Conservation (phyloP, 2,329 filamentous ascomycete species). For the Phaeophleospora eucalypticola region DNA sequence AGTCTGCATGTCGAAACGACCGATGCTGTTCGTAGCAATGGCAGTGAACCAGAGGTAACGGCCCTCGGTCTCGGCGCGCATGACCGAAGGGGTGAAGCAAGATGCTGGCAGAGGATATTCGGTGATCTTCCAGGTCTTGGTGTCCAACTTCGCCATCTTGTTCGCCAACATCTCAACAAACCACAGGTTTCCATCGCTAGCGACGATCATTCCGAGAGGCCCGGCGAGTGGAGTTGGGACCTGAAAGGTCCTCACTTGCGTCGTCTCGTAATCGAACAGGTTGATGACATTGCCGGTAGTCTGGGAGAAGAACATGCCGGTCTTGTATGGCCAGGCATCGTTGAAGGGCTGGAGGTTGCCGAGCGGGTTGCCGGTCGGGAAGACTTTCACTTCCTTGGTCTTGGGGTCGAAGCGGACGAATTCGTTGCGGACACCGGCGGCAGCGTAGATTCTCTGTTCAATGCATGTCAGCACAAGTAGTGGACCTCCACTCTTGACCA, state of each 20-base stretch:
- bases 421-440: constrained; percentile 20
- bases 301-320: constrained; percentile 22
- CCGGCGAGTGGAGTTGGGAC: constrained; percentile 21
- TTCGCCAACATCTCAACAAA: constrained; percentile 22
- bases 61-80: constrained; percentile 22
- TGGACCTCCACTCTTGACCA: too few species aligned
- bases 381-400: constrained; percentile 15
- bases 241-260: constrained; percentile 15
- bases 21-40: constrained; percentile 20
- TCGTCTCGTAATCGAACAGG: constrained; percentile 21
- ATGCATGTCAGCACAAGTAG: too few species aligned
- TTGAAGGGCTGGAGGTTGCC: constrained; percentile 24
- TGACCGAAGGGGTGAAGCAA: constrained; percentile 19
- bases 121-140: constrained; percentile 11
- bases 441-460: constrained; percentile 16
- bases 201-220: constrained; percentile 19
- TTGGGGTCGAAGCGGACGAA: constrained; percentile 18
- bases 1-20: constrained; percentile 21
- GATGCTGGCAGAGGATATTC: constrained; percentile 18
- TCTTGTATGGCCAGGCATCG: constrained; percentile 22
- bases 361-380: constrained; percentile 18
- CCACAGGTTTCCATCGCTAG: constrained; percentile 20
- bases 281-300: constrained; percentile 21
- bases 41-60: constrained; percentile 23
- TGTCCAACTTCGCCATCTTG: constrained; percentile 23